Evolutionary conservation across 345 rosid genomes (phyloP), one percentile per base, ranked within the genome.

Genomic region (Eucalyptus regnans): DNA sequence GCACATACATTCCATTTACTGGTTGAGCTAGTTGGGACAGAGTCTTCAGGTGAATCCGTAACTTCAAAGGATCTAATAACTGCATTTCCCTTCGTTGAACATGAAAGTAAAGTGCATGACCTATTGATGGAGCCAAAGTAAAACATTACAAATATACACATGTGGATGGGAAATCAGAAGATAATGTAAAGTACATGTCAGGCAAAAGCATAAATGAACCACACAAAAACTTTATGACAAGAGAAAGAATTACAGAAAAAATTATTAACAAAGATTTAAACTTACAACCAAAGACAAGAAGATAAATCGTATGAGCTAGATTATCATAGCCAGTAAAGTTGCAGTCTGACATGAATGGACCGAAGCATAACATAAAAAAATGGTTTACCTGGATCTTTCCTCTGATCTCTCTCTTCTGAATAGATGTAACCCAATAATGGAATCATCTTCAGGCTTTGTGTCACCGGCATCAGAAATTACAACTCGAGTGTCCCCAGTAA

Each of bases 61-160:
- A 93, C 46, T 86, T 91, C 92, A 90, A 94, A 33, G 23, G 94
- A 91, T 89, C 93, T 92, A 87, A 95, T 29, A 90, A 93, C 91
- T 87, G 97, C 97, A 91, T 94, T 91, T 91, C 99, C 99, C 91
- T 94, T 97, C 76, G 89, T 87, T 37, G 96, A 94, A 92, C 98
- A 97, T 41, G 98, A 92, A 89, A 98, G 95, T 91, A 98, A 90
- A 90, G 89, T 92, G 93, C 96, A 92, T 62, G 93, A 91, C 92
- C 99, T 98, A 89, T 37, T 52, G 89, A 18, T 52, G 88, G 76
- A 83, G 83, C 86, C 90, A 90, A 51, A 83, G 88, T 81, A 51
- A 56, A 89, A 5, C 37, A 88, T 41, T 16, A 16, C 37, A 37
- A 80, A 85, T 17, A 46, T 41, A 46, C n/a, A 71, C 25, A 87